These are phyloP conservation scores for Colletotrichum destructivum DNA, from an alignment of 2,329 filamentous ascomycete species.

Conservation along the genomic window DNA sequence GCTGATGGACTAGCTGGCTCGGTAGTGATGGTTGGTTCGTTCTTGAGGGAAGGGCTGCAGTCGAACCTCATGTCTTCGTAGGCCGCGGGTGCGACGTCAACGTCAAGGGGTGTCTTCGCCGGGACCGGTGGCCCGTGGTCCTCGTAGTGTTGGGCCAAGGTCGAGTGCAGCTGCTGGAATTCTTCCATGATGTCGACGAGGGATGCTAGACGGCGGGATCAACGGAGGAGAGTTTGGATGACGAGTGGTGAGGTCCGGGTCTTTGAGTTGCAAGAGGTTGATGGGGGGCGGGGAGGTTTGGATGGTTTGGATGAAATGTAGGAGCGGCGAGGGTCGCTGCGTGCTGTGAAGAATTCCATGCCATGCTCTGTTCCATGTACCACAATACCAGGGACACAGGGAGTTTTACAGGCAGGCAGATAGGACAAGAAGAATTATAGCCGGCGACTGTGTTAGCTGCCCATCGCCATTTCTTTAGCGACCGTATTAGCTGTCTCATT, in stretches of 20 bases:
- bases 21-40: not conserved
- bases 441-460: too few relatives aligned
- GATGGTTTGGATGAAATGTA: conserved; percentile 7
- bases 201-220: conserved; percentile 11
- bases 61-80: not conserved
- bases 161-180: conserved; percentile 17
- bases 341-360: too few relatives aligned
- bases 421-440: too few relatives aligned
- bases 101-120: conserved; percentile 14
- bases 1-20: conserved; percentile 10
- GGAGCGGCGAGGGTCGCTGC: not conserved
- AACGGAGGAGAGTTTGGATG: conserved; percentile 24
- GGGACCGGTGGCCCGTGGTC: not conserved
- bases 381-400: too few relatives aligned
- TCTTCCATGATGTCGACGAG: conserved; percentile 41
- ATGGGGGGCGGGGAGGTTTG: not conserved
- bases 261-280: not conserved
- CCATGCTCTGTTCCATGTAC: too few relatives aligned
- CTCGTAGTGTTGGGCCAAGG: conserved; percentile 1
- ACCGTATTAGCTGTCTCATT: too few relatives aligned
- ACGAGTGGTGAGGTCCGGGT: conserved; percentile 1
- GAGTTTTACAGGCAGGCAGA: too few relatives aligned
- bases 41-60: conserved; percentile 17
- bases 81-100: not conserved
- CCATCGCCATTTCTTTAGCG: too few relatives aligned